These are phyloP conservation scores for Kluyveromyces dobzhanskii DNA, from an alignment of 805 yeast genomes.

Conservation along the genomic window DNA sequence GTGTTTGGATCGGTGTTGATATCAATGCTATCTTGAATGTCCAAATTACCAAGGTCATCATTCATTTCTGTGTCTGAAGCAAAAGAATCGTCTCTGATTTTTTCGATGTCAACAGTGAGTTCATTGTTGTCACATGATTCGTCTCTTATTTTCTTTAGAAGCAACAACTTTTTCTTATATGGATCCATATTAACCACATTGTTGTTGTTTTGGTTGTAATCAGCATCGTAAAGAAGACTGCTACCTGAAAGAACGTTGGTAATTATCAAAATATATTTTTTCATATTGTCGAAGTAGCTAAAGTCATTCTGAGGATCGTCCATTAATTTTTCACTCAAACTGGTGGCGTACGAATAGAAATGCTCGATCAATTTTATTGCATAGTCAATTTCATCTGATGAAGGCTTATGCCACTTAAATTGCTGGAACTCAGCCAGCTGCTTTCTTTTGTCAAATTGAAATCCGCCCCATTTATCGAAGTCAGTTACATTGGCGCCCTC, in stretches of 20 bases:
- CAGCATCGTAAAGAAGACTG: conserved; percentile 66
- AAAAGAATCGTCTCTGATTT: conserved; percentile 16
- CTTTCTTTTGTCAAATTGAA: conserved; percentile 47
- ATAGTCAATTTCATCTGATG: conserved; percentile 42
- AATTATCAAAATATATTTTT: conserved; percentile 47
- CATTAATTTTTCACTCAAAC: conserved; percentile 33
- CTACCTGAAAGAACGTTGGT: conserved; percentile 61
- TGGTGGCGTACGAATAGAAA: conserved; percentile 38
- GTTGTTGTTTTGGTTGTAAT: conserved; percentile 35
- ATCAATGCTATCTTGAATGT: conserved; percentile 13
- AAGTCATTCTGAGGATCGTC: conserved; percentile 11
- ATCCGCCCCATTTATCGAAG: conserved; percentile 62
- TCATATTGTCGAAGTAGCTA: conserved; percentile 40
- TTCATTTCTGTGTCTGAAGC: conserved; percentile 23
- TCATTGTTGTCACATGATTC: conserved; percentile 29
- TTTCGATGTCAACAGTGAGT: conserved; percentile 32
- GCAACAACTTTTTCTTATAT: conserved; percentile 20
- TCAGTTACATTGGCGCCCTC: conserved; percentile 32
- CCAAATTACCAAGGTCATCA: conserved; percentile 12
- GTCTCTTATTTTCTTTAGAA: conserved; percentile 31
- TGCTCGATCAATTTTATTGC: conserved; percentile 52
- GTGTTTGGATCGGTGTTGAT: conserved; percentile 29
- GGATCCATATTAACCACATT: conserved; percentile 10
- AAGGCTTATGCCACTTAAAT: conserved; percentile 74
- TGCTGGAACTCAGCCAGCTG: conserved; percentile 40